Conservation (phyloP, 2,329 filamentous ascomycete genomes). For the Calycina herbarum region DNA sequence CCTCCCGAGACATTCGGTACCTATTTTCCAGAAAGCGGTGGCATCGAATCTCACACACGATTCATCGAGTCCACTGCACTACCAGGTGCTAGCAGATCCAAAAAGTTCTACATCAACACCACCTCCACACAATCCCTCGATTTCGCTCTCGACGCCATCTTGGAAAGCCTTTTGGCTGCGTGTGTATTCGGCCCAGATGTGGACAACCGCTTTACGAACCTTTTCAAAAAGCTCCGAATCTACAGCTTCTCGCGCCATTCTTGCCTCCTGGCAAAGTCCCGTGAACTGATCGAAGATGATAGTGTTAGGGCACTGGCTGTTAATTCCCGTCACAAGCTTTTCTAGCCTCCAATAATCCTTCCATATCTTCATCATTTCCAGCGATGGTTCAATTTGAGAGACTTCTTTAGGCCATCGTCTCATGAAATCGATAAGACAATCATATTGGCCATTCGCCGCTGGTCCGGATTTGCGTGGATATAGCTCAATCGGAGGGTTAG, state of each 20-base stretch:
- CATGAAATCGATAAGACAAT: conserved; percentile 10
- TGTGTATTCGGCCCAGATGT: conserved; percentile 9
- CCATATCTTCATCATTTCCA: conserved; percentile 15
- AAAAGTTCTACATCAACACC: neutral
- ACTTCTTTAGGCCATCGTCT: conserved; percentile 15
- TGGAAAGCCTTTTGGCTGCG: conserved; percentile 9
- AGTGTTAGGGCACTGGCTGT: conserved; percentile 11
- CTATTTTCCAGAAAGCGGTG: too few relatives aligned
- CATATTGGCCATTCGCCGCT: neutral
- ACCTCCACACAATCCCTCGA: neutral
- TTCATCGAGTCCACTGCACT: neutral
- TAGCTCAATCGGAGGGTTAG: neutral
- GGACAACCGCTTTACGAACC: conserved; percentile 3
- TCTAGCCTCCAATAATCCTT: conserved; percentile 25
- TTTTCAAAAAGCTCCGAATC: conserved; percentile 6
- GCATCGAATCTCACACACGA: too few relatives aligned
- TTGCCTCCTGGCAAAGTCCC: conserved; percentile 6
- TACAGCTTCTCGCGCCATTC: conserved; percentile 10
- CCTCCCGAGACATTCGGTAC: too few relatives aligned
- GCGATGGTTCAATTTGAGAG: conserved; percentile 14
- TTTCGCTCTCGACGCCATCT: neutral
- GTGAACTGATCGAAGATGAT: conserved; percentile 7
- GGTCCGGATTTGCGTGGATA: neutral
- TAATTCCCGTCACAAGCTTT: conserved; percentile 20
- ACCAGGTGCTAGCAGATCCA: neutral